Conservation (phyloP, 257 asterid species). For the Petunia axillaris region DNA sequence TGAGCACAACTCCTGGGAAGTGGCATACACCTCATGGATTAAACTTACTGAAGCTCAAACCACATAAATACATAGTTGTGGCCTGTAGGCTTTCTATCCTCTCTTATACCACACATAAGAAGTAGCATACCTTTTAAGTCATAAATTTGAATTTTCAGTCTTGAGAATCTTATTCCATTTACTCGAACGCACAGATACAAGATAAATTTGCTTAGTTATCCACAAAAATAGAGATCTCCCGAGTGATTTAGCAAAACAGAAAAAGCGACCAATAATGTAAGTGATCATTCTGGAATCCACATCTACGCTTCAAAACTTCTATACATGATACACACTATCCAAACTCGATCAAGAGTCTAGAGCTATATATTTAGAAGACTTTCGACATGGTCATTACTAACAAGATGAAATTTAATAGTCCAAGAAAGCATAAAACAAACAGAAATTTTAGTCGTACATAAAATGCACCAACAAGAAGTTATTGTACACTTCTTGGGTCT, state of each 20-base stretch:
- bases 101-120: too few relatives aligned
- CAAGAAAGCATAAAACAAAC: not conserved
- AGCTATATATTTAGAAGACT: not conserved
- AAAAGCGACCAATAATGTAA: not conserved
- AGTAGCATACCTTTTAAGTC: too few relatives aligned
- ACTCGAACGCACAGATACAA: too few relatives aligned
- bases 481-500: not conserved
- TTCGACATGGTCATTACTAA: not conserved
- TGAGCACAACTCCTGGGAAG: too few relatives aligned
- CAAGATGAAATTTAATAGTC: not conserved
- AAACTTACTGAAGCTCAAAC: too few relatives aligned
- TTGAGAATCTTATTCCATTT: too few relatives aligned
- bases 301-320: not conserved
- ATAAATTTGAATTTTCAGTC: too few relatives aligned
- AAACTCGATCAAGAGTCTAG: not conserved
- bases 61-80: too few relatives aligned
- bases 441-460: not conserved
- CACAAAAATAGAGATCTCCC: too few relatives aligned
- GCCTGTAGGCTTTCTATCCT: too few relatives aligned
- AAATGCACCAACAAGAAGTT: not conserved
- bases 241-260: not conserved
- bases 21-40: too few relatives aligned
- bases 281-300: not conserved
- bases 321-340: not conserved
- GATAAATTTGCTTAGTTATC: too few relatives aligned